Evolutionary conservation across 345 rosid species (phyloP).

Genomic region (Clausena lansium): DNA sequence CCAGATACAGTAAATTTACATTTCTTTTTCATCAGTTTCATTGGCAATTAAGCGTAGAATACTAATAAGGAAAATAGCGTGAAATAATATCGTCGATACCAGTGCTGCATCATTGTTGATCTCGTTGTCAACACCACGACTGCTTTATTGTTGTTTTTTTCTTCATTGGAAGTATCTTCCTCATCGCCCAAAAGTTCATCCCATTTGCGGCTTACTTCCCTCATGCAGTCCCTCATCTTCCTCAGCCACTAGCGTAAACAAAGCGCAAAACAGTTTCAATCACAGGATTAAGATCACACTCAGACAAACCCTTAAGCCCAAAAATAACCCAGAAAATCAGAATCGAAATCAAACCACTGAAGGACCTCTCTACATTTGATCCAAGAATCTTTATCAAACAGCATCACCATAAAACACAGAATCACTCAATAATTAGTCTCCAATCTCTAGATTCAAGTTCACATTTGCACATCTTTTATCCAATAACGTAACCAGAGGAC

Average conservation of each 20-base stretch:
- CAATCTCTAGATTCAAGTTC: neutral
- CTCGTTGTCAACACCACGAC: neutral
- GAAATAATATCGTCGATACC: constrained; percentile 3
- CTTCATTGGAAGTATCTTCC: constrained; percentile 8
- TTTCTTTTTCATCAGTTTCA: neutral
- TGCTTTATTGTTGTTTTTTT: too few species aligned
- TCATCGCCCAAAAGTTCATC: constrained; percentile 24
- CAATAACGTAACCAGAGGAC: too few species aligned
- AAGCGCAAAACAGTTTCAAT: neutral
- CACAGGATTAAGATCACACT: neutral
- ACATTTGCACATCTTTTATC: too few species aligned
- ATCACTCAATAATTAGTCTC: neutral
- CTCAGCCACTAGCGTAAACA: constrained; percentile 27
- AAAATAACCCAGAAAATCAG: neutral
- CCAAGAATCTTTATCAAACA: neutral
- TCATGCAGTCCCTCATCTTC: constrained; percentile 34
- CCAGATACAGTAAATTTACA: too few species aligned
- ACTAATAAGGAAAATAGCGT: neutral
- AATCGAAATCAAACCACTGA: neutral
- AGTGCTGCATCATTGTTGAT: neutral
- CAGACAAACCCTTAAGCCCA: neutral
- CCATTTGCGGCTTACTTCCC: constrained; percentile 34
- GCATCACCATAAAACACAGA: too few species aligned
- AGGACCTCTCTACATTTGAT: neutral
- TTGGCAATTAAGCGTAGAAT: neutral